Evolutionary conservation across 768 basidiomycete genomes (phyloP), one percentile per base, ranked within the genome.

Genomic region (Auriscalpium microsporum): DNA sequence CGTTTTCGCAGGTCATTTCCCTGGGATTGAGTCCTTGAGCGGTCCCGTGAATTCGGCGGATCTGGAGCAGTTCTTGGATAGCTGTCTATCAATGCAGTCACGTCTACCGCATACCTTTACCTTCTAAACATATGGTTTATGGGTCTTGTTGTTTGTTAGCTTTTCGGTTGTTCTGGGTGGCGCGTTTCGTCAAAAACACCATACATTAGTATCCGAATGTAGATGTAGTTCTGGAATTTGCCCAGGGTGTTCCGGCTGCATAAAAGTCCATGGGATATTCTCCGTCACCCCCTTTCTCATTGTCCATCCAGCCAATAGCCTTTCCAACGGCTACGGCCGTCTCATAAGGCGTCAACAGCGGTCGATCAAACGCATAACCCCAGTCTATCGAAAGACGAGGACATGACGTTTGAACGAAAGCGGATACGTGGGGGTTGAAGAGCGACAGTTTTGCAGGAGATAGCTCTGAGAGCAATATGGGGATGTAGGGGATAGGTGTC

Each of bases 201-300:
- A 21, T 59, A 37, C 52, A 33, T 54, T 52, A 56, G 21, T 21
- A 47, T 56, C 52, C 55, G 28, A 54, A 61, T 42, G 58, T 48
- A 4, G 40, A 58, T 1, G 52, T 86, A 35, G 70, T 62, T 65
- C 88, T 78, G 17, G 88, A 80, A 19, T 77, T 61, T 0, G 90
- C 83, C 89, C 89, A 91, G 1, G 83, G 84, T 58, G 79, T 87
- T 3, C 84, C 86, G 8, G 84, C 87, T 35, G 79, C 78, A 62
- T 98, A 99, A 69, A 98, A 99, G 70, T 99, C 90, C 96, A 99
- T 99, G 3, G 91, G 87, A 72, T 99, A 98, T 74, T 66, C 17
- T 62, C 70, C 49, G 50, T 63, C 46, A 60, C 68, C 56, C 50
- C 38, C 56, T 57, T 59, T 68, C 59, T 45, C 58, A 50, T 69